Evolutionary conservation across 257 asterid species (phyloP).

Genomic region (Solanum sitiens): DNA sequence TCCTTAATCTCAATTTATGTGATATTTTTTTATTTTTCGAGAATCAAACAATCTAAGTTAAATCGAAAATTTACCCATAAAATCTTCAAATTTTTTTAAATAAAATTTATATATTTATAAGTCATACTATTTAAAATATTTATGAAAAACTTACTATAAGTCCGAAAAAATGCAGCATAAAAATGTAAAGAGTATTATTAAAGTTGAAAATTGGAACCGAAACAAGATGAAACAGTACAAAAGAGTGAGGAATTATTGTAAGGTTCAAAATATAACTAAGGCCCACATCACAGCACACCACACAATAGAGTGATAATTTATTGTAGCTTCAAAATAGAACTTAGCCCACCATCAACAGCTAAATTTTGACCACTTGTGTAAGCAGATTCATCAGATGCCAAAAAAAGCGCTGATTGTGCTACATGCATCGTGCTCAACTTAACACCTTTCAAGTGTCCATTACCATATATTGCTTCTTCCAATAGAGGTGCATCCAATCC

Average conservation of each 20-base stretch:
- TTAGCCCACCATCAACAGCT: not conserved
- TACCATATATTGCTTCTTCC: not conserved
- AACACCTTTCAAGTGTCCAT: not conserved
- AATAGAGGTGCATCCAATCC: not conserved
- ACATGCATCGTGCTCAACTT: not conserved
- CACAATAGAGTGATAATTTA: not conserved
- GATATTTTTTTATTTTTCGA: fast-evolving
- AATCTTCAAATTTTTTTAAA: too few species aligned
- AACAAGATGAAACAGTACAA: not conserved
- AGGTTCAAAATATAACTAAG: not conserved
- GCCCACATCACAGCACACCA: not conserved
- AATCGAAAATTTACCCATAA: too few species aligned
- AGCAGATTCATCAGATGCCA: not conserved
- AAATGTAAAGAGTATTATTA: too few species aligned
- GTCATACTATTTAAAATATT: too few species aligned
- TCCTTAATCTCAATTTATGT: too few species aligned
- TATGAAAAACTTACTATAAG: too few species aligned
- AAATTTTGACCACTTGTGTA: not conserved
- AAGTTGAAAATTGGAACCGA: too few species aligned
- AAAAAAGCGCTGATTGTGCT: not conserved
- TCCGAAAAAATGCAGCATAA: too few species aligned
- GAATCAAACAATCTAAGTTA: fast-evolving
- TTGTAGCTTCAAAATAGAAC: not conserved
- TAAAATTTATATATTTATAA: too few species aligned
- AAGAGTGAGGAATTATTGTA: not conserved